Base-by-base conservation (phyloP, 352 stramenopile genomes). In the Phytophthora ohioensis region DNA sequence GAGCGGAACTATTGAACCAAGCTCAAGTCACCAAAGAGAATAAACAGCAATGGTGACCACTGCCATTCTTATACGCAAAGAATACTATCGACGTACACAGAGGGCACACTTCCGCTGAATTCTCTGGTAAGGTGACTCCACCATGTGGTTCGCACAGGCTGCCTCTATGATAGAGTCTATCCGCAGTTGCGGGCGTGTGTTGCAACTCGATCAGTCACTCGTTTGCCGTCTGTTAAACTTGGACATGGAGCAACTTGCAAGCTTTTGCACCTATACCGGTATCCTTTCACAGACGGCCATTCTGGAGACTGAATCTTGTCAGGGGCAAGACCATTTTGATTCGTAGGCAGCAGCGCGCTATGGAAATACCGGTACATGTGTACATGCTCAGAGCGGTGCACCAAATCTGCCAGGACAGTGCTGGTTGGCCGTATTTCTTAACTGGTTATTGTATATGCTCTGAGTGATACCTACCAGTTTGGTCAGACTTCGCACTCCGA, bases 91-190 rank as follows among this genome's bases (percentile, higher is more conserved):
- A 27, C 21, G 21, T 27, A 27, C 21, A 27, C 21, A 51, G 5
- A 2, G 9, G 30, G 13, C 52, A 21, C 38, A 17, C 52, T 38
- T 48, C 21, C 30, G 12, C 21, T 17, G 53, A 46, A 48, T 59
- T 59, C 53, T 15, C 39, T 36, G 53, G 41, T 3, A 57, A 43
- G 49, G 5, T 45, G 17, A 34, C 32, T 13, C 32, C 53, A 48
- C 35, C 53, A 48, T 48, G 36, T 21, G 53, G 12, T 12, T 42
- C n/a, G n/a, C 36, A 6, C 31, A 38, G 10, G 30, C 52, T 47
- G 17, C 52, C 21, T 58, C 51, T 58, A 38, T 53, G 4, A 27
- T 27, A 27, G 21, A 4, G 5, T 17, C 11, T 27, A n/a, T 46
- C 32, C 6, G 4, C 47, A 54, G 17, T 11, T 54, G 47, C 27